Conservation (phyloP, 2,329 filamentous ascomycete species). For the Scopulariopsis brevicaulis region DNA sequence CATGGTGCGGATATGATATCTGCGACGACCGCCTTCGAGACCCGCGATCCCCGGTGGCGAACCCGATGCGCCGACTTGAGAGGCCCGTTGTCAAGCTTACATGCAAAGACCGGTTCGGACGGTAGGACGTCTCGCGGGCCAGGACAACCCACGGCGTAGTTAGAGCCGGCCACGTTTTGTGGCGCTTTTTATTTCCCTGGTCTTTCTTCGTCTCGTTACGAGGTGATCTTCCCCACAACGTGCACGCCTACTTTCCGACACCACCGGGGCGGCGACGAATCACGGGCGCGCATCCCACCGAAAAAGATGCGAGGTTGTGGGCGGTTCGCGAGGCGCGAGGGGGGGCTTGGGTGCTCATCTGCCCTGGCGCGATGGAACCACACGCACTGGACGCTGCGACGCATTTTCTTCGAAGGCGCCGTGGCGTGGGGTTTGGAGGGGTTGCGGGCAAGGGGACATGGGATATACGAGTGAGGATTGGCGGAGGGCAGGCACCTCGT, state of each 20-base stretch:
- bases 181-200: background rate
- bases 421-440: background rate
- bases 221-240: background rate
- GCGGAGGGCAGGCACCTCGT: background rate
- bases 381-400: background rate
- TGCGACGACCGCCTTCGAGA: background rate
- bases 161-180: constrained; percentile 5
- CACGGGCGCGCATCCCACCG: constrained; percentile 1
- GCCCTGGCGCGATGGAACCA: background rate
- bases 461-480: background rate
- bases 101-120: background rate
- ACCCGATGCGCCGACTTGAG: background rate
- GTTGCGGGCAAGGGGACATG: too few species aligned
- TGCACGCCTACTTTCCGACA: background rate
- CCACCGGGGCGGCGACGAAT: constrained; percentile 2
- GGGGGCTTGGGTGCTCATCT: background rate
- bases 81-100: background rate
- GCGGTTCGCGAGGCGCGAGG: background rate
- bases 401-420: background rate
- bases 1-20: background rate
- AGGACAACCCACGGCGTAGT: background rate
- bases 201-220: background rate
- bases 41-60: background rate
- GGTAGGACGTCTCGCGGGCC: background rate
- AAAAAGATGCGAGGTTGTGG: background rate